phyloP scores from a whole-genome alignment of 139 green algal genomes.

The Axilococcus clingmanii region DNA sequence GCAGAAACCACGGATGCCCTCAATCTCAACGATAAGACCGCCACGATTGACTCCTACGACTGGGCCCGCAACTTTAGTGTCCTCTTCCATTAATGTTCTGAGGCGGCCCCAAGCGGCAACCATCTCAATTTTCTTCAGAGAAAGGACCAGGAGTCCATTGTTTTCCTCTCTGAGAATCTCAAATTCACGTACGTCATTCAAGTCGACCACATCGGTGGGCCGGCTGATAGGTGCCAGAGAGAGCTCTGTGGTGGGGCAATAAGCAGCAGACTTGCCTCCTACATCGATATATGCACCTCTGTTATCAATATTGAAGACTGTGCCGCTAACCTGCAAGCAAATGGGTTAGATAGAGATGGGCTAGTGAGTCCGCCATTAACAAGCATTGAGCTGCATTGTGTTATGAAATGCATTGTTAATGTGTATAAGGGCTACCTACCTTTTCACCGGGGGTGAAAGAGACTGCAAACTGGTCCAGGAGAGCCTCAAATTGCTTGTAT shows the following conservation, averaged over 20 bases:
- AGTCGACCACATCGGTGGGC: constrained; percentile 53
- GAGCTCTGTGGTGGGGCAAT: constrained; percentile 66
- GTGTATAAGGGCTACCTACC: constrained; percentile 6
- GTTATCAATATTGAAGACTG: constrained; percentile 50
- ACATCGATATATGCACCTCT: constrained; percentile 88
- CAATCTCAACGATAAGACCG: constrained; percentile 54
- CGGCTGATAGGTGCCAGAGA: constrained; percentile 76
- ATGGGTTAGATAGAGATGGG: not conserved
- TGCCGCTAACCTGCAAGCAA: constrained; percentile 19
- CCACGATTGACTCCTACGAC: constrained; percentile 38
- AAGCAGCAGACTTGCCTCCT: constrained; percentile 81
- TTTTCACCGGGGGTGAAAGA: constrained; percentile 18
- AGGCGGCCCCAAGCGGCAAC: constrained; percentile 61
- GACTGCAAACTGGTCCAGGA: constrained; percentile 14
- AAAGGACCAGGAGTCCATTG: constrained; percentile 52
- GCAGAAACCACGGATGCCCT: constrained; percentile 66
- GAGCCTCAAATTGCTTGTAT: constrained; percentile 30
- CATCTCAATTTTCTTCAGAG: constrained; percentile 70
- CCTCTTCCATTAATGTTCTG: constrained; percentile 66
- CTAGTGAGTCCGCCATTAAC: not conserved
- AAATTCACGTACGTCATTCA: constrained; percentile 74
- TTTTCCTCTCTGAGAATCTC: constrained; percentile 69
- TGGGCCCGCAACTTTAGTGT: constrained; percentile 62
- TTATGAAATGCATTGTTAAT: not conserved
- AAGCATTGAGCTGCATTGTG: not conserved